These are phyloP conservation scores for Camellia granthamiana DNA, from an alignment of 148 eudicot species.

Conservation along the genomic window DNA sequence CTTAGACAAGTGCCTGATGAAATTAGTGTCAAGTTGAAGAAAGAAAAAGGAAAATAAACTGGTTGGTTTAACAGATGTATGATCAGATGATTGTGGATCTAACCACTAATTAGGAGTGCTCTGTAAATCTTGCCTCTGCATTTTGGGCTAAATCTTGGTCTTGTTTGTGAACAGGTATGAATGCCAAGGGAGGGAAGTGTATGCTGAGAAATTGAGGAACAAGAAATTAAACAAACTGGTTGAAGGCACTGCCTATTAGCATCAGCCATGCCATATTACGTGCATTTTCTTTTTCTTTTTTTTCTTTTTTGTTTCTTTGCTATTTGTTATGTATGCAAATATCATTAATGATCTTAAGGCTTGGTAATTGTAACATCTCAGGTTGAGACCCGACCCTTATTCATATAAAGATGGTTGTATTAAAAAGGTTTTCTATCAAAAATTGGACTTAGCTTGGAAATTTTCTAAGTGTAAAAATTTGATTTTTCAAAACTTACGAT, in stretches of 20 bases:
- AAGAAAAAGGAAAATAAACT: not conserved
- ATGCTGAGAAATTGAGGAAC: conserved; percentile 35
- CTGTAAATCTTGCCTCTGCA: not conserved
- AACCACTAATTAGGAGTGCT: no score
- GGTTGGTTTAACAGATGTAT: not conserved
- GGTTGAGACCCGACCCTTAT: no score
- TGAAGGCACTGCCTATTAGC: conserved; percentile 26
- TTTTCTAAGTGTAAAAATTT: no score
- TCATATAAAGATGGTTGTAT: no score
- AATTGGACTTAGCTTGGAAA: no score
- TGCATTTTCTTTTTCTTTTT: not conserved
- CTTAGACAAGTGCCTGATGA: not conserved
- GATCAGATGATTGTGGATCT: no score
- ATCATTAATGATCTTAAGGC: not conserved
- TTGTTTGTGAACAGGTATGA: conserved; percentile 23
- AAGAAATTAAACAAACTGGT: conserved; percentile 39
- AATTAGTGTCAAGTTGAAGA: not conserved
- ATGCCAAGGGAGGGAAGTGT: not conserved
- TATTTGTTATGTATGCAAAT: not conserved
- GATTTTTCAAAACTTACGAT: no score
- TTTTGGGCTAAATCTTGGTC: conserved; percentile 5
- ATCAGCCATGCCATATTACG: not conserved
- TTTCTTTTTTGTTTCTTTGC: no score
- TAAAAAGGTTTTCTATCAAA: no score
- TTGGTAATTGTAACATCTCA: not conserved